Evolutionary conservation across 768 basidiomycete genomes (phyloP).

Genomic region (Royoungia palumana): DNA sequence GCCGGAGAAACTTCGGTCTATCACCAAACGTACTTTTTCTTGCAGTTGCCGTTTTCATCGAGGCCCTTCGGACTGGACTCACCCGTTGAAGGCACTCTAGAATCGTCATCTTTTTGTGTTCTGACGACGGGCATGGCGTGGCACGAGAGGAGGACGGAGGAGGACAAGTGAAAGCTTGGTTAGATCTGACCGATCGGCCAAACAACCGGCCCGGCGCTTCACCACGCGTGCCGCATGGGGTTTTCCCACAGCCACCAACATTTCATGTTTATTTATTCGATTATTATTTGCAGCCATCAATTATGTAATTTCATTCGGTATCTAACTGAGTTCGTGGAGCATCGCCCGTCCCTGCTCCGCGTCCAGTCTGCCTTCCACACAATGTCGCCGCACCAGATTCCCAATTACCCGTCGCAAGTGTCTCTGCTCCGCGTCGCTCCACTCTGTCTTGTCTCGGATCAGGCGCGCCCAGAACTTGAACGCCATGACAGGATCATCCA

Average conservation of each 20-base stretch:
- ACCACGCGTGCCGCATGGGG: too few relatives aligned
- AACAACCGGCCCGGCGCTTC: too few relatives aligned
- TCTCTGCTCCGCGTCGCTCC: constrained; percentile 47
- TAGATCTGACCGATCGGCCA: too few relatives aligned
- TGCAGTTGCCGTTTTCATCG: constrained; percentile 70
- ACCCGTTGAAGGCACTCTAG: constrained; percentile 60
- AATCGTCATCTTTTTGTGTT: constrained; percentile 62
- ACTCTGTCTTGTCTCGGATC: constrained; percentile 42
- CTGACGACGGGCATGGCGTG: constrained; percentile 59
- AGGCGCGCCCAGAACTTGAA: constrained; percentile 58
- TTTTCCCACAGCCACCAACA: too few relatives aligned
- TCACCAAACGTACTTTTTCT: constrained; percentile 67
- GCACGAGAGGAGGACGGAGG: constrained; percentile 22
- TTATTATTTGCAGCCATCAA: neutral
- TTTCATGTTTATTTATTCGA: neutral
- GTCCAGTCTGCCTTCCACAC: constrained; percentile 26
- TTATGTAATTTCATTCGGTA: constrained; percentile 12
- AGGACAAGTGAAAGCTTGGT: too few relatives aligned
- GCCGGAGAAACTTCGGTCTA: constrained; percentile 57
- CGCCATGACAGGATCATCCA: constrained; percentile 49
- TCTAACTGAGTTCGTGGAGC: constrained; percentile 17
- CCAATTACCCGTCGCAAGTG: constrained; percentile 42
- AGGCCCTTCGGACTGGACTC: constrained; percentile 49
- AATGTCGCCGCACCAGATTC: constrained; percentile 30
- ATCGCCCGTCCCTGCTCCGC: constrained; percentile 15